These are phyloP conservation scores for Russula dissimulans DNA, from an alignment of 768 basidiomycete species.

Conservation along the genomic window DNA sequence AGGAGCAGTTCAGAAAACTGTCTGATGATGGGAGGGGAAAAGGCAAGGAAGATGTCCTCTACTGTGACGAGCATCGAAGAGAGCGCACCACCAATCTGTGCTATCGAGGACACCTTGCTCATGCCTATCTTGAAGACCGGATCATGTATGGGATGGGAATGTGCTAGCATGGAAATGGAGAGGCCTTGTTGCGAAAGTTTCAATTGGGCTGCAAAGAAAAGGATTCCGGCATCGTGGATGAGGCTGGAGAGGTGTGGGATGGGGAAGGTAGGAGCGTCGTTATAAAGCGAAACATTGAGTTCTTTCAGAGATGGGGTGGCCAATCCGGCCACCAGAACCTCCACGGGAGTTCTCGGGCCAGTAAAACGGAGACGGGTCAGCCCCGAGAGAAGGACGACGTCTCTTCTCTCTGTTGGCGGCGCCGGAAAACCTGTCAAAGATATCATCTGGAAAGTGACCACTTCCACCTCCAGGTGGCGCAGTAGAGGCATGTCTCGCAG, in stretches of 20 bases:
- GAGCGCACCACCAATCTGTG: not conserved
- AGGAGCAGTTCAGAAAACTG: too few species aligned
- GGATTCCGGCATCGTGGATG: not conserved
- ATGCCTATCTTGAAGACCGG: not conserved
- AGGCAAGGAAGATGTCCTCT: not conserved
- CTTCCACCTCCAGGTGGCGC: not conserved
- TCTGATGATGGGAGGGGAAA: accelerated
- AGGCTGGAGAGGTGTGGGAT: not conserved
- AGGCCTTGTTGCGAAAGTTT: accelerated
- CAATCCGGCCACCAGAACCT: not conserved
- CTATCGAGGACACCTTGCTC: too few species aligned
- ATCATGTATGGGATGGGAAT: not conserved
- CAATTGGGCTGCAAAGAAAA: not conserved
- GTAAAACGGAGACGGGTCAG: not conserved
- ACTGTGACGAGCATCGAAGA: not conserved
- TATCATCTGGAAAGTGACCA: too few species aligned
- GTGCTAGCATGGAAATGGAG: not conserved
- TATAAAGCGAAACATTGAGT: not conserved
- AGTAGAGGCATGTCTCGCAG: not conserved
- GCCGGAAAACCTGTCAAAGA: too few species aligned
- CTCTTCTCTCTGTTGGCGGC: not conserved
- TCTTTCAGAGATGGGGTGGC: not conserved
- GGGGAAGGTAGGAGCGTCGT: not conserved
- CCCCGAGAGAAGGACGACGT: not conserved
- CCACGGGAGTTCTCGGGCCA: not conserved